Conservation (phyloP, 257 asterid species). For the Gynochthodes officinalis region DNA sequence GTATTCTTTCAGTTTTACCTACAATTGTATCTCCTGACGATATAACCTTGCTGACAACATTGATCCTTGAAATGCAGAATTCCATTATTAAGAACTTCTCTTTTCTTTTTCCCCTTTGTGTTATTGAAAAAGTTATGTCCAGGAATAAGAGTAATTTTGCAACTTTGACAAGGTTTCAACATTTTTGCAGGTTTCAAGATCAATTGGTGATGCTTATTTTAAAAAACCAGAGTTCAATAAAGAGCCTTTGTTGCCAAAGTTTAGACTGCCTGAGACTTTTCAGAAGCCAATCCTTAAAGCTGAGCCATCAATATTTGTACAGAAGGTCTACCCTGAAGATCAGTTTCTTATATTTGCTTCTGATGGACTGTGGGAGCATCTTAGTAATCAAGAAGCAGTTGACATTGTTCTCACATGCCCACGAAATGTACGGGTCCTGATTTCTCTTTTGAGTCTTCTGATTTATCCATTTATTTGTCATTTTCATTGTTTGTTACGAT, state of each 20-base stretch:
- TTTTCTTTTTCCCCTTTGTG: too few species aligned
- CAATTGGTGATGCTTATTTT: constrained; percentile 37
- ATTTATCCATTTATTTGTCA: not conserved
- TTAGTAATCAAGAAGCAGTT: constrained; percentile 27
- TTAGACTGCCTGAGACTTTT: constrained; percentile 21
- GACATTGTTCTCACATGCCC: constrained; percentile 27
- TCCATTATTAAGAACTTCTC: too few species aligned
- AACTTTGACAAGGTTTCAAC: not conserved
- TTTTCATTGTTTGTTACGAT: not conserved
- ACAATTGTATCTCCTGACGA: not conserved
- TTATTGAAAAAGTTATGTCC: not conserved
- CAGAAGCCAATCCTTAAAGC: constrained; percentile 26
- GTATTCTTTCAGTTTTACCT: too few species aligned
- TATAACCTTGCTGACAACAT: not conserved
- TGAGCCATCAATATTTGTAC: constrained; percentile 27
- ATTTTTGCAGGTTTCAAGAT: constrained; percentile 29
- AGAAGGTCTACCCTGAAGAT: constrained; percentile 22
- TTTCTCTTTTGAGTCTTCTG: not conserved
- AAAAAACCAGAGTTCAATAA: constrained; percentile 26
- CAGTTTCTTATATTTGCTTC: constrained; percentile 33
- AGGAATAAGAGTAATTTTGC: not conserved
- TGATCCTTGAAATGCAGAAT: not conserved
- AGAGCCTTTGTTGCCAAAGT: constrained; percentile 30
- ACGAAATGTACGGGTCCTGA: constrained; percentile 21
- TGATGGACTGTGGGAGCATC: constrained; percentile 36